Conservation (phyloP, 306 rosid species). For the Argentina anserina region DNA sequence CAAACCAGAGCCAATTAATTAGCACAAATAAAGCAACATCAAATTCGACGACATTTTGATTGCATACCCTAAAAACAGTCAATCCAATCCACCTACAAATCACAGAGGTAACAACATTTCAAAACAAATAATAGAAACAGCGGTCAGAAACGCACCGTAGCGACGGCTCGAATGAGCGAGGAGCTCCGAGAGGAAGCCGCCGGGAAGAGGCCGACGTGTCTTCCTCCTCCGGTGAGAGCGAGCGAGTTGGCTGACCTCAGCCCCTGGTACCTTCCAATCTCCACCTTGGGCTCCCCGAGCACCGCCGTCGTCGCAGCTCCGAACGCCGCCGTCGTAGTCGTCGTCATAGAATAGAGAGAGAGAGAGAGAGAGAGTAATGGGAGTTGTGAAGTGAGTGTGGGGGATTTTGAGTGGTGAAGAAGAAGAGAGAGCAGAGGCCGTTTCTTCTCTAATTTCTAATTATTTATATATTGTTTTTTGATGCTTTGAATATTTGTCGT, state of each 20-base stretch:
- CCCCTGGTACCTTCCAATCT: constrained; percentile 62
- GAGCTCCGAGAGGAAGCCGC: constrained; percentile 35
- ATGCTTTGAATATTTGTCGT: neutral
- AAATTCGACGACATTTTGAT: neutral
- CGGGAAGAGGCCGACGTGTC: constrained; percentile 31
- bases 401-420: constrained; percentile 25
- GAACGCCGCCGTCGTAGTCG: constrained; percentile 46
- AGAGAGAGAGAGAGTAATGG: neutral
- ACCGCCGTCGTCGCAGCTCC: constrained; percentile 45
- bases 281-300: constrained; percentile 47
- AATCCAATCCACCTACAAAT: neutral
- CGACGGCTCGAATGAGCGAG: constrained; percentile 56
- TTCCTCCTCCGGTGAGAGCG: constrained; percentile 26
- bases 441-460: neutral
- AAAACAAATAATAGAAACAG: neutral
- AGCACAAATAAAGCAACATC: neutral
- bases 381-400: neutral
- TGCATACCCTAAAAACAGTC: constrained; percentile 1
- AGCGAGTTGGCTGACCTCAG: constrained; percentile 54
- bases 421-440: neutral
- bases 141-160: constrained; percentile 49
- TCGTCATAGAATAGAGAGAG: constrained; percentile 19
- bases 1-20: neutral
- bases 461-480: neutral
- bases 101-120: neutral